These are phyloP conservation scores for Penicillium cataractarum DNA, from an alignment of 495 filamentous ascomycete genomes.

Conservation along the genomic window DNA sequence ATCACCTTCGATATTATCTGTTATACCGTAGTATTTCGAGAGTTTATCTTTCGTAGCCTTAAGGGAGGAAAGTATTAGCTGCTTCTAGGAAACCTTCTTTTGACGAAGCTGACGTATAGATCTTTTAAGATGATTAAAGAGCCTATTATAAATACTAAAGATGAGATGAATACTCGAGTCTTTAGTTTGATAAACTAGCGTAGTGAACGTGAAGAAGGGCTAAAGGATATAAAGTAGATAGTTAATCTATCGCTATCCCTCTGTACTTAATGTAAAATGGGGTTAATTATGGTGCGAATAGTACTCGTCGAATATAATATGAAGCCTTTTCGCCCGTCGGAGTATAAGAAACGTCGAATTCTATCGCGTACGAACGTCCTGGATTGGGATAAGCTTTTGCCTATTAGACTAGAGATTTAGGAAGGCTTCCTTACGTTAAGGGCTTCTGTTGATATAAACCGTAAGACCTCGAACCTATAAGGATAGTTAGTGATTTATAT, in stretches of 20 bases:
- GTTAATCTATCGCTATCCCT: too few species aligned
- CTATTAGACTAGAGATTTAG: not conserved
- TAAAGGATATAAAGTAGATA: too few species aligned
- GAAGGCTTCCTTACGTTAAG: not conserved
- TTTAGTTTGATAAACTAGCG: too few species aligned
- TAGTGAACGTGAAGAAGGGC: not conserved
- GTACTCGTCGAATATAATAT: not conserved
- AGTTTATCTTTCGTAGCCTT: too few species aligned
- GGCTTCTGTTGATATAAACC: not conserved
- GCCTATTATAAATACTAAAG: too few species aligned
- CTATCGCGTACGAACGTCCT: not conserved
- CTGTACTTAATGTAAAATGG: not conserved
- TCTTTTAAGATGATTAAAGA: too few species aligned
- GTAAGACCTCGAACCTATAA: not conserved
- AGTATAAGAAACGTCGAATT: not conserved
- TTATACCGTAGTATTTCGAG: too few species aligned
- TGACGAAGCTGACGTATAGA: too few species aligned
- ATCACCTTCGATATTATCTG: too few species aligned
- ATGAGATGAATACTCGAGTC: too few species aligned
- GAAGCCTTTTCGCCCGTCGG: not conserved
- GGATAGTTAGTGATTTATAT: too few species aligned
- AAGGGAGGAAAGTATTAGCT: too few species aligned
- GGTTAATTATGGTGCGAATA: not conserved
- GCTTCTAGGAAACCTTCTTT: not conserved
- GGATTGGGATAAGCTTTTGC: not conserved